Base-by-base conservation (phyloP, 441 rosid genomes). In the Kokia cookei region DNA sequence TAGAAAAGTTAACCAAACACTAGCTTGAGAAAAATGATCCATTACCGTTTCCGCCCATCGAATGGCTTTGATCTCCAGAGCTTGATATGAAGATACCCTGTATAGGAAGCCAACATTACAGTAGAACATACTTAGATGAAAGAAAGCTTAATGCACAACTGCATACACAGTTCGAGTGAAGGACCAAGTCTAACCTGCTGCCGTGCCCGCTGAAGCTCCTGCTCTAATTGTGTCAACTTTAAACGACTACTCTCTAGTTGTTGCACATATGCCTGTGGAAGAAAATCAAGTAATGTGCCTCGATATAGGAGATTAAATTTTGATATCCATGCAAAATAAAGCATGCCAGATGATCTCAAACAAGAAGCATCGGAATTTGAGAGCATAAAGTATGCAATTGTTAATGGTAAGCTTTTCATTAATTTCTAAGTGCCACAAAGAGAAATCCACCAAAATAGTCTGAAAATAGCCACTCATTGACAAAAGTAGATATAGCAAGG, bases 181-280 rank as follows among this genome's bases (percentile, higher is more conserved):
- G 22, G 68, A 79, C 68, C 14, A 65, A 82, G 68, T 43, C 48
- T 74, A 80, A 93, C 99, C 96, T 94, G 98, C 77, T 96, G 98
- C 13, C 99, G 88, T 63, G 99, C 98, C 74, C 98, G 92, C 79
- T 96, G 99, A 48, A 96, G 92, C 84, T 92, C 99, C 85, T 94
- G 99, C 82, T 96, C 98, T 67, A 96, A 87, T 77, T 96, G 99
- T 57, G 93, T 91, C 75, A 94, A 86, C 90, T 96, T 96, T 83
- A 96, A 78, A 42, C 98, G 89, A 78, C 98, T 96, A 80, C 89
- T 96, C 82, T 96, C 98, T 80, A 94, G 86, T 81, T 96, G 98
- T 80, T 94, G 98, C 78, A 96, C 99, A 83, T 94, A 92, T 64
- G 96, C 98, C 99, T 96, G 76, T 3, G 17, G 48, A 73, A 4